These are phyloP conservation scores for Wickerhamiella sorbophila DNA, from an alignment of 805 yeast species.

Conservation along the genomic window DNA sequence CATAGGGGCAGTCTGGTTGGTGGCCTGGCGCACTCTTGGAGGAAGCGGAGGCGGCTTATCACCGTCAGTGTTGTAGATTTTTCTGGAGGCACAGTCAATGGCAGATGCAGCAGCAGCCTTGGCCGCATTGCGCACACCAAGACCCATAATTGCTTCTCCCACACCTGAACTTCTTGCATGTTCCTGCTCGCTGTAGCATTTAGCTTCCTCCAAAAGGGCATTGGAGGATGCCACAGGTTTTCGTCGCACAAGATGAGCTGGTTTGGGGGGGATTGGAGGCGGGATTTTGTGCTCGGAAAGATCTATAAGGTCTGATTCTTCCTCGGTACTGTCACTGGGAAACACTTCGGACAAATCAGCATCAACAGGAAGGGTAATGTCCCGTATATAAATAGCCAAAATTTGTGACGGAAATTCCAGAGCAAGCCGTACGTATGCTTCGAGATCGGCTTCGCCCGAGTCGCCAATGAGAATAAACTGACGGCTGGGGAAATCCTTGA, in stretches of 20 bases:
- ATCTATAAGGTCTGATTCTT: conserved; percentile 17
- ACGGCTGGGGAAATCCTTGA: conserved; percentile 61
- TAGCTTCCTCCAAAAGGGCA: conserved; percentile 4
- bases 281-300: conserved; percentile 16
- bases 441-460: conserved; percentile 89
- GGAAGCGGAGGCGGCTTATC: not conserved
- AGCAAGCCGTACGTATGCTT: conserved; percentile 71
- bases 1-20: conserved; percentile 4
- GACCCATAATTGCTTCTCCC: conserved; percentile 1
- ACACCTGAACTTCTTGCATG: not conserved
- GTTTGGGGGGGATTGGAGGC: conserved; percentile 23
- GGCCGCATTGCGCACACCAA: not conserved
- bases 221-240: not conserved
- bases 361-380: conserved; percentile 34
- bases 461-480: conserved; percentile 83
- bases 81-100: conserved; percentile 14
- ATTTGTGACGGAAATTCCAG: conserved; percentile 46
- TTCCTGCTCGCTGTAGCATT: conserved; percentile 2
- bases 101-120: not conserved
- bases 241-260: conserved; percentile 11
- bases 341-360: conserved; percentile 12
- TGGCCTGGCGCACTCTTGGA: not conserved
- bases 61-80: conserved; percentile 9
- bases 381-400: conserved; percentile 64
- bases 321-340: not conserved